Base-by-base conservation (phyloP, 2,329 filamentous ascomycete genomes). In the Raffaelea deltoideospora region DNA sequence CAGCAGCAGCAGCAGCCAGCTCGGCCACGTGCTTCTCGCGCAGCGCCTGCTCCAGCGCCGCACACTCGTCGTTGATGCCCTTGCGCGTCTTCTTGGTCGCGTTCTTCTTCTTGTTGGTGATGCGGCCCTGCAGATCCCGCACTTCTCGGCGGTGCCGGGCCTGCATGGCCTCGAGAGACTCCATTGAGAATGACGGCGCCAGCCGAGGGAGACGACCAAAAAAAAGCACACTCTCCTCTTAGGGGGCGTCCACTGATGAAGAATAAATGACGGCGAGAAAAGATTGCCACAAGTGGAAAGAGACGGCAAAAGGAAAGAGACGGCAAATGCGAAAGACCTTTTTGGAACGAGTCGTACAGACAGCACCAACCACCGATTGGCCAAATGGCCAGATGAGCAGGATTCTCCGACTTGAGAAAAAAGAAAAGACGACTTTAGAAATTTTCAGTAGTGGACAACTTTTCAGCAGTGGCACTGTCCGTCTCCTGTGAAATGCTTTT, bases 51-150 rank as follows among this genome's bases (percentile, higher is more conserved):
- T 88, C 81, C 45, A 85, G 63, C 37, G 71, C 65, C 41, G 79
- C 78, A 46, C 83, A 85, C 53, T 88, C 82, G 36, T 79, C 67
- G 29, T 80, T 84, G 50, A 88, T 65, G 21, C 78, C 76, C 54
- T 79, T 84, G 50, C 63, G 73, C 47, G 69, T 87, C 73, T 76
- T 85, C 61, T 96, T 98, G 33, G 80, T 92, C 14, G 90, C 87
- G 60, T 82, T 79, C 65, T 95, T 96, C 67, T 95, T 98, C 69
- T 95, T 96, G 60, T 80, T 86, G 5, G 84, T 95, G 51, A 92
- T 76, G 41, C 79, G 77, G 35, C 75, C 71, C 55, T 93, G 83
- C 20, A 98, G 68, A 42, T 96, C 88, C 48, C 77, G 79, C 55
- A 81, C 76, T 60, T 98, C 88, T 57, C 84, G 90, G 49, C 84